A percentile compares a stretch with the other conserved stretches of the same genome.
These are phyloP conservation scores for Vaccinium corymbosum DNA, from an alignment of 148 eudicot genomes.

Conservation along the genomic window DNA sequence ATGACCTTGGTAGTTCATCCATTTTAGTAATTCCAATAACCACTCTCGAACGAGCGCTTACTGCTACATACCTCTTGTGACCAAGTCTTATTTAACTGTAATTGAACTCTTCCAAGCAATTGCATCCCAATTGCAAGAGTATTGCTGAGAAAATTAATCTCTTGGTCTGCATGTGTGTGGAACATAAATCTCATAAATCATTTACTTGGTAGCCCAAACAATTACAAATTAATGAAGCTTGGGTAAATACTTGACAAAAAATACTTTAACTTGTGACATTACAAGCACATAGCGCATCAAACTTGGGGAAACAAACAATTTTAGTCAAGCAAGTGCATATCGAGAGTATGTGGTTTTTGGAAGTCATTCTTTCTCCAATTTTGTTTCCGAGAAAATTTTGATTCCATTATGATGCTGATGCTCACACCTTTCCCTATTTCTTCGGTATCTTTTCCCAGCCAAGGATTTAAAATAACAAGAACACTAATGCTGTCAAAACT, in stretches of 20 bases:
- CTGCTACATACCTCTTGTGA: not conserved
- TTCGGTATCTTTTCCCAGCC: not conserved
- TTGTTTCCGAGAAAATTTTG: not conserved
- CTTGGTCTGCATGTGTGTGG: not conserved
- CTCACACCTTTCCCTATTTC: not conserved
- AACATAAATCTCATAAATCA: not conserved
- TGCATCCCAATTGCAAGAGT: not conserved
- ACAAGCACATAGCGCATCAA: not conserved
- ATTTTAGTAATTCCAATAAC: not conserved
- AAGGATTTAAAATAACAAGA: not conserved
- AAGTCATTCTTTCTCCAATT: not conserved
- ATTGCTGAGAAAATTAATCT: not conserved
- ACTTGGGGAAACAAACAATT: not conserved
- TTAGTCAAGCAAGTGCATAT: not conserved
- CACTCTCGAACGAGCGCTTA: not conserved
- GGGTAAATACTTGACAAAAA: not conserved
- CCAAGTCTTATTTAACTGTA: not conserved
- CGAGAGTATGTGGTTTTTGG: not conserved
- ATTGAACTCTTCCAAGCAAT: not conserved
- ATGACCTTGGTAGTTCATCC: not conserved
- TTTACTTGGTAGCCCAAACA: not conserved
- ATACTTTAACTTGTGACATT: not conserved
- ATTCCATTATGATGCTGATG: constrained; percentile 5
- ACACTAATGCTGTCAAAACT: not conserved
- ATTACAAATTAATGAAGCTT: constrained; percentile 5